Conservation (phyloP, 139 green algal species). For the Deuterostichococcus epilithicus region DNA sequence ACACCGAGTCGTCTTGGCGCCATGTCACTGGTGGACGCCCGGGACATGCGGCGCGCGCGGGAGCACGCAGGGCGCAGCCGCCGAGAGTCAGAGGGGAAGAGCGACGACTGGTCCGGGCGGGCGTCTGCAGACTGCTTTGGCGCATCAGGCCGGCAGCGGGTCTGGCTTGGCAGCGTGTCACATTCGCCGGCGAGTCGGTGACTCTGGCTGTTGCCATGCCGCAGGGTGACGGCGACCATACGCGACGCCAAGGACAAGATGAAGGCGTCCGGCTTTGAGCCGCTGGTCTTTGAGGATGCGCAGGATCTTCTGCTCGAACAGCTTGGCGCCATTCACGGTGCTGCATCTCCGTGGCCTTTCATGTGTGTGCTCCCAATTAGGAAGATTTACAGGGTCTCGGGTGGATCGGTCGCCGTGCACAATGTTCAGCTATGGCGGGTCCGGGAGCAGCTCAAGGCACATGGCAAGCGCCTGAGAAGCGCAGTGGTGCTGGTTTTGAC, state of each 20-base stretch:
- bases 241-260: constrained; percentile 47
- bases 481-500: too few relatives aligned
- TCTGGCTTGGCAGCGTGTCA: neutral
- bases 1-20: neutral
- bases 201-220: neutral
- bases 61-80: neutral
- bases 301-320: constrained; percentile 73
- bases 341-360: too few relatives aligned
- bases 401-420: too few relatives aligned
- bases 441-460: too few relatives aligned
- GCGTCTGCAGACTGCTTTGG: neutral
- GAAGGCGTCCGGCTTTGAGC: constrained; percentile 52
- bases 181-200: neutral
- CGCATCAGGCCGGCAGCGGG: neutral
- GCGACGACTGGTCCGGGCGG: neutral
- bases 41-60: neutral
- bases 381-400: too few relatives aligned
- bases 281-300: constrained; percentile 78
- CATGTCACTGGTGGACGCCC: neutral
- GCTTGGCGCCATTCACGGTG: constrained; percentile 29
- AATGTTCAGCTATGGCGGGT: too few relatives aligned
- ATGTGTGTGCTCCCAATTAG: too few relatives aligned
- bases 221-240: constrained; percentile 19
- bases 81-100: neutral
- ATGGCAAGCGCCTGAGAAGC: too few relatives aligned